Evolutionary conservation across 345 rosid genomes (phyloP).

Genomic region (Boechera divaricarpa): DNA sequence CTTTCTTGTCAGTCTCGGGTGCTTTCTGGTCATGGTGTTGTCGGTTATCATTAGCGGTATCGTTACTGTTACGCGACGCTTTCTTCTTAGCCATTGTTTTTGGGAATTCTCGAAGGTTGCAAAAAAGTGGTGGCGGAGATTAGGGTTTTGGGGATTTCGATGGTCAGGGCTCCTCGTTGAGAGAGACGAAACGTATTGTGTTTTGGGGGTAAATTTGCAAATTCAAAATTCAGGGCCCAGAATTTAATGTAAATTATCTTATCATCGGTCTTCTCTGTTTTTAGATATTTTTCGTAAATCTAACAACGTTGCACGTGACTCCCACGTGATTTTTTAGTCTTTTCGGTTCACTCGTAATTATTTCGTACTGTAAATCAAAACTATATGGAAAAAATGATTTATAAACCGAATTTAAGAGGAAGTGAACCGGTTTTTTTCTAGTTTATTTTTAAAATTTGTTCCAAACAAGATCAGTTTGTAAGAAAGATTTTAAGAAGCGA

Average conservation of each 20-base stretch:
- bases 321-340: neutral
- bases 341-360: neutral
- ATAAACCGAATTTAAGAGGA: neutral
- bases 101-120: slow-evolving; percentile 3
- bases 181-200: neutral
- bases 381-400: neutral
- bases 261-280: neutral
- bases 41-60: neutral
- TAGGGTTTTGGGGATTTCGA: slow-evolving; percentile 34
- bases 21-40: neutral
- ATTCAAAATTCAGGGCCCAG: slow-evolving; percentile 55
- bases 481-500: too few relatives aligned
- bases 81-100: slow-evolving; percentile 41
- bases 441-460: neutral
- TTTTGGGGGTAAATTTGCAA: slow-evolving; percentile 29
- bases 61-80: slow-evolving; percentile 30
- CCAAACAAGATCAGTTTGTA: neutral
- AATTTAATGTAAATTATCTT: neutral
- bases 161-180: neutral
- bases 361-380: neutral
- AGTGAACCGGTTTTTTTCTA: neutral
- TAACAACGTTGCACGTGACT: neutral
- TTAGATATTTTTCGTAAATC: slow-evolving; percentile 5
- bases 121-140: slow-evolving; percentile 17
- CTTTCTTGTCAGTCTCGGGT: slow-evolving; percentile 25